Evolutionary conservation across 1,139 yeast genomes (phyloP).

Genomic region (Tardiomyces digboiensis): DNA sequence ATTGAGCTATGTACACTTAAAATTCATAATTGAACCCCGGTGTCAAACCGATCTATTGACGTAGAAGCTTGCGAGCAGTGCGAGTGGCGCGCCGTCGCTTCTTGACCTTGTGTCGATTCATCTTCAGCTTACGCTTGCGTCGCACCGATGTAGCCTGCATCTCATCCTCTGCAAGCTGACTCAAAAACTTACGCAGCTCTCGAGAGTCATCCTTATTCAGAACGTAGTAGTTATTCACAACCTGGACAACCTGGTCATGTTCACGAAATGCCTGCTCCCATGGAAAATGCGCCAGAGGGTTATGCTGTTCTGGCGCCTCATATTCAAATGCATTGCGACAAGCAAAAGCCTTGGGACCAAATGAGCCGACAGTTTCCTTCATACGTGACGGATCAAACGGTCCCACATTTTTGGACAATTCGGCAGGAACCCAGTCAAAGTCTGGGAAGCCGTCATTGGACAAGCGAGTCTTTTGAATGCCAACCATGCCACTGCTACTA

Average conservation of each 20-base stretch:
- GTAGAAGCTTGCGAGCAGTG: constrained; percentile 11
- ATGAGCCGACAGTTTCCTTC: not conserved
- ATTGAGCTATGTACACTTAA: too few species aligned
- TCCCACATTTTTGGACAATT: not conserved
- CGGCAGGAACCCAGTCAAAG: not conserved
- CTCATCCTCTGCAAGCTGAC: constrained; percentile 7
- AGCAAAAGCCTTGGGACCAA: not conserved
- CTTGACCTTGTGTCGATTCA: constrained; percentile 38
- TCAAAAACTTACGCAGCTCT: not conserved
- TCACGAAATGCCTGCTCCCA: not conserved
- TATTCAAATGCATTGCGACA: not conserved
- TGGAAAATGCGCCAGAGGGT: constrained; percentile 3
- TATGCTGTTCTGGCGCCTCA: not conserved
- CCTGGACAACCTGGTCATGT: constrained; percentile 1
- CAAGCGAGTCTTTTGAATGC: not conserved
- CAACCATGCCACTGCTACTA: not conserved
- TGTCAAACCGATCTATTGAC: not conserved
- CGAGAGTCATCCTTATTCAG: constrained; percentile 2
- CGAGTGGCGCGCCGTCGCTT: constrained; percentile 37
- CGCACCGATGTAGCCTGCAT: constrained; percentile 29
- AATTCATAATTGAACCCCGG: too few species aligned
- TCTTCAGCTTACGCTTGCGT: constrained; percentile 36
- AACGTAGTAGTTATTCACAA: not conserved
- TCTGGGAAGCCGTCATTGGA: not conserved
- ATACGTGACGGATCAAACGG: not conserved